Percentiles rank a stretch among this genome's conserved stretches.
These are phyloP conservation scores for Austroboletus sp. DNA, from an alignment of 1,284 basidiomycete genomes.

Conservation along the genomic window DNA sequence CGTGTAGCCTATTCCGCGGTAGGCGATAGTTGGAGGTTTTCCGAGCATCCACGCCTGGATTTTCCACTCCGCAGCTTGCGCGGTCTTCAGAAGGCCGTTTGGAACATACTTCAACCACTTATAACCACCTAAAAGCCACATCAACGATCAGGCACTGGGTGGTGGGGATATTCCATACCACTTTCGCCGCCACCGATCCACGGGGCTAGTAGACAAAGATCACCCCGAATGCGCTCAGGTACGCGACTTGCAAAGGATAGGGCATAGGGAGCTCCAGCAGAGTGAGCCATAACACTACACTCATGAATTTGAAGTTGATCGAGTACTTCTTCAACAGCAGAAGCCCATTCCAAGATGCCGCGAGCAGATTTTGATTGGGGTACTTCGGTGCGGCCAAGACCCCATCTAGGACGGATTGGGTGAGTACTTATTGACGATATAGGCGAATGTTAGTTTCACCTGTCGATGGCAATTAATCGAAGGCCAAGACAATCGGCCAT, in stretches of 20 bases:
- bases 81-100: constrained; percentile 86
- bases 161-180: constrained; percentile 45
- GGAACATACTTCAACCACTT: constrained; percentile 97
- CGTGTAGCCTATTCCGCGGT: constrained; percentile 73
- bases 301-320: constrained; percentile 72
- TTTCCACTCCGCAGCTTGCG: constrained; percentile 95
- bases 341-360: constrained; percentile 86
- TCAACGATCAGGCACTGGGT: constrained; percentile 8
- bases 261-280: constrained; percentile 94
- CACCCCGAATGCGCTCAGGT: constrained; percentile 72
- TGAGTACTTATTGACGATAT: constrained; percentile 11
- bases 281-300: constrained; percentile 90
- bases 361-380: constrained; percentile 62
- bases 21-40: constrained; percentile 79
- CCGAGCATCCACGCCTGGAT: constrained; percentile 94
- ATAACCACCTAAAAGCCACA: constrained; percentile 58
- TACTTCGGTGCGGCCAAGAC: constrained; percentile 78
- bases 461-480: constrained; percentile 88
- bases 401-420: constrained; percentile 59
- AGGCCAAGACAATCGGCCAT: constrained; percentile 84
- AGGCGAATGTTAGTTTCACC: constrained; percentile 41
- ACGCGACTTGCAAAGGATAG: constrained; percentile 76
- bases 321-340: constrained; percentile 83
- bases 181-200: constrained; percentile 90
- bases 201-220: constrained; percentile 87